Evolutionary conservation across 306 rosid genomes (phyloP), one percentile per base, ranked within the genome.

Genomic region (Vicia faba): DNA sequence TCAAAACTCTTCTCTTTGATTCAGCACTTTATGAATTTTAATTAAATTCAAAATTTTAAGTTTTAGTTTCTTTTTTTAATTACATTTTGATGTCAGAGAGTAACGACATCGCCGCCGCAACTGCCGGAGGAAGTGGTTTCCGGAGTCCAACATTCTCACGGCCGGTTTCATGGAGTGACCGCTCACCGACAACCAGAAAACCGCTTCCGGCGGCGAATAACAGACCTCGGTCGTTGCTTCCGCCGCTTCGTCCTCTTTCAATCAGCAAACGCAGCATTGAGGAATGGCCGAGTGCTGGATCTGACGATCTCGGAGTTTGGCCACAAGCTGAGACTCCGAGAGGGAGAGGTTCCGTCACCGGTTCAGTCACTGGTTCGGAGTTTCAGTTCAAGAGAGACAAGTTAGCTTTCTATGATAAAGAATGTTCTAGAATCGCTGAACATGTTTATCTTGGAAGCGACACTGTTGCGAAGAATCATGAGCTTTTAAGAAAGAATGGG

Each of bases 281-380:
- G 71, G 95, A 83, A 71, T 93, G 98, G 98, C 98, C 98, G 0
- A 80, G 77, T 45, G 95, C 98, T 0, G 95, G 96, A 68, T 84
- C 91, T 69, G 98, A 93, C 67, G 98, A 93, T 76, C 96, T 92
- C n/a, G 96, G 93, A 2, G 39, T 84, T 3, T 89, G 97, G 97
- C 87, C 95, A 5, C 83, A 77, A 41, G 89, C 96, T 0, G 86
- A 82, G 62, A 93, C 98, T 8, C 98, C 98, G 1, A 71, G 90
- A 80, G 95, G 84, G 13, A 39, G 33, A 18, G 26, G 87, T 85
- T n/a, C 75, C 64, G 35, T 74, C 18, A 16, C 82, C 7, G 70
- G 15, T 10, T 76, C 80, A 70, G 33, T 74, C 31, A 10, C 82
- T 8, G 70, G 15, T 10, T 76, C 81, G 40, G 96, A 89, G 44